phyloP scores from a whole-genome alignment of 2,329 filamentous ascomycete species.

The Fusarium tupiense region DNA sequence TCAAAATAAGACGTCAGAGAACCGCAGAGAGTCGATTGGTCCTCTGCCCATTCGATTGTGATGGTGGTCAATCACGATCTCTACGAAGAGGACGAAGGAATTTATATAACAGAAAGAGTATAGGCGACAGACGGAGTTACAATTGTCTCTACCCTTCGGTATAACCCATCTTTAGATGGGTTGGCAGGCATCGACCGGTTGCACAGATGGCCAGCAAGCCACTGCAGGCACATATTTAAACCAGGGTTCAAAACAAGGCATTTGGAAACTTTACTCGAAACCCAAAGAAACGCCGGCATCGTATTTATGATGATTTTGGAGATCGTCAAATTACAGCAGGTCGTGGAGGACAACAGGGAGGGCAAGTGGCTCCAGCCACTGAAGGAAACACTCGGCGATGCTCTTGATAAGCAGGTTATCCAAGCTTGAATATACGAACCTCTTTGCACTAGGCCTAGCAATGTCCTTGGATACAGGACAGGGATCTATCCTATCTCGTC shows the following conservation, averaged over 20 bases:
- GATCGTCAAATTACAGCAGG: too few species aligned
- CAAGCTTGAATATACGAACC: background rate
- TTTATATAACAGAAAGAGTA: constrained; percentile 73
- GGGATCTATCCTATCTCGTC: background rate
- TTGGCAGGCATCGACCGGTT: constrained; percentile 51
- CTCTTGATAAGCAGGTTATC: too few species aligned
- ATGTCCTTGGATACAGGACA: background rate
- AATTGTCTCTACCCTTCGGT: constrained; percentile 70
- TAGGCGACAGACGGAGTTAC: constrained; percentile 71
- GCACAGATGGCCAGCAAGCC: constrained; percentile 73
- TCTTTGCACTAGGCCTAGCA: background rate
- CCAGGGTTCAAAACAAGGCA: background rate
- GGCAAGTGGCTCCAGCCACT: too few species aligned
- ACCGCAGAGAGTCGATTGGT: background rate
- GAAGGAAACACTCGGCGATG: too few species aligned
- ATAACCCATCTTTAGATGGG: constrained; percentile 62
- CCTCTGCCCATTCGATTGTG: constrained; percentile 63
- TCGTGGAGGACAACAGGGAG: too few species aligned
- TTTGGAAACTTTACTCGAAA: too few species aligned
- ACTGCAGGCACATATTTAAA: constrained; percentile 57
- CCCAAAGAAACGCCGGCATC: too few species aligned
- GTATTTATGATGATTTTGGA: too few species aligned
- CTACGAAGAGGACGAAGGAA: constrained; percentile 70
- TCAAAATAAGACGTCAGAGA: background rate
- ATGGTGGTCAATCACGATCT: constrained; percentile 69